Base-by-base conservation (phyloP, 1,284 basidiomycete species). In the Rhodotorula sp. region DNA sequence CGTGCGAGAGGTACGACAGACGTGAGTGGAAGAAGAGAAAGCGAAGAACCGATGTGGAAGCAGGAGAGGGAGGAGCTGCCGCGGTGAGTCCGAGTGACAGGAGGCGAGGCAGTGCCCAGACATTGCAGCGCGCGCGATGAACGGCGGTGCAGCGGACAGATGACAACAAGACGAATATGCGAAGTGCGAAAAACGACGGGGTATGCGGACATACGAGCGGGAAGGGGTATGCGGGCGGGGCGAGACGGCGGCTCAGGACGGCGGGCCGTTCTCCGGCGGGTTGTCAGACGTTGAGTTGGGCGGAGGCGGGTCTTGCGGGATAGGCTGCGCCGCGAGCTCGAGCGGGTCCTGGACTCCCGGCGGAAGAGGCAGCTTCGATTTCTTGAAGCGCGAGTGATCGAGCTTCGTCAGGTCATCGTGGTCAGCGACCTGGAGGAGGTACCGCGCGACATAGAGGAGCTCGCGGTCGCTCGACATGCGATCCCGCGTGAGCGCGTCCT, bases 371-470 rank as follows among this genome's bases (percentile, higher is more conserved):
- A 66, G 54, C 64, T 66, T 73, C 12, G 34, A 60, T 32, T 73
- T 71, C 36, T 67, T 61, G 61, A 73, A 76, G 13, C 57, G 37
- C 27, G 64, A 67, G 37, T 76, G 74, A 53, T 76, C 72, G 41
- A 71, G 59, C 22, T 51, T 34, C 0, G 72, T 67, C 0, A 76
- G 51, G 61, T 76, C 74, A 25, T 44, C 32, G 21, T 67, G 41
- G 15, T 50, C 15, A 27, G 59, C 36, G 50, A 76, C 61, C 55
- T 74, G 72, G 34, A 76, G 61, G 19, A 73, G 69, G 57, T 76
- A 76, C 27, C 73, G 64, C 3, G 77, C 76, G 22, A 72, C 69
- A 48, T 75, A 72, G 22, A 71, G 59, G 12, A 78, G 59, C 66
- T 78, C 77, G 37, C 44, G 46, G 53, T 78, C 77, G 13, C 62